Evolutionary conservation across 768 basidiomycete species (phyloP), one percentile per base, ranked within the genome.

Genomic region (Suillus discolor): DNA sequence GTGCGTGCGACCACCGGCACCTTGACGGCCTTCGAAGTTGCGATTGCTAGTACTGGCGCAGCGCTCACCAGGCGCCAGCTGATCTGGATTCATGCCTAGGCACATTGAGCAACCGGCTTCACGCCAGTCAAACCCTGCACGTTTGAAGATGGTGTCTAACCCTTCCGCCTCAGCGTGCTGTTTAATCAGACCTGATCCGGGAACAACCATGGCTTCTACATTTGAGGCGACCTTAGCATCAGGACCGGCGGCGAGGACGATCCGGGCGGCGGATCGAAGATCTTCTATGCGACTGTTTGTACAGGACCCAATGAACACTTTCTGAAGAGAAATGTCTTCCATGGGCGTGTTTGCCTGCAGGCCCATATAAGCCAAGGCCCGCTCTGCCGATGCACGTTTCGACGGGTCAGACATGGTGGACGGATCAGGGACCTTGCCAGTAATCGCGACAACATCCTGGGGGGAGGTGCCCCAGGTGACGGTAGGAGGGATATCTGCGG

Each of bases 31-130:
- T 79, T 96, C 93, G 69, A 97, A 96, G 80, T 97, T 96, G 65
- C 94, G 87, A 79, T 96, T 96, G 71, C 92, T 94, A 44, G 94
- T 96, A 70, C 92, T 94, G 12, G 94, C 94, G 72, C 94, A 96
- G 53, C 94, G 89, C 72, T 90, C 85, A 16, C 91, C 89, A 2
- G 93, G 92, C 20, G 85, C 83, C 60, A 97, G 81, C 73, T 95
- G 93, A 78, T 97, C 94, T 15, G 94, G 92, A 78, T 97, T 97
- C 94, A 97, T 97, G 49, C 94, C 94, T 70, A 97, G 78, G 79
- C 94, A 97, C 94, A 97, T 97, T 18, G 94, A 97, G 74, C 94
- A 97, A 41, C 94, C 94, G 39, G 94, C 94, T 78, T 97, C 94
- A 61, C 94, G 86, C 94, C 94, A 96, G 73, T 97, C 94, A 73